Conservation (phyloP, 345 rosid species). For the Pugionium dolabratum region DNA sequence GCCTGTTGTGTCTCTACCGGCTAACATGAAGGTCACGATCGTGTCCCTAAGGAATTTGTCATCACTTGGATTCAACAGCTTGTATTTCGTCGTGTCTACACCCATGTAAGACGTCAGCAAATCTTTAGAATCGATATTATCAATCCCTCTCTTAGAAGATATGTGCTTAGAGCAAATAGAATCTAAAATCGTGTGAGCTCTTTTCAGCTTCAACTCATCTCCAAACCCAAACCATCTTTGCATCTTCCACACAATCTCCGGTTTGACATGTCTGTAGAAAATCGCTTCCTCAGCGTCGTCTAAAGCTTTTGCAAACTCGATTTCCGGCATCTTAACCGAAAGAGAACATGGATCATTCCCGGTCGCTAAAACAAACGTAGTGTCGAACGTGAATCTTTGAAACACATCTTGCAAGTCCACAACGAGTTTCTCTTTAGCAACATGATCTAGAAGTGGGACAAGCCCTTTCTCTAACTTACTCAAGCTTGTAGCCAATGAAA, state of each 20-base stretch:
- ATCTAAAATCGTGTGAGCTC: slow-evolving; percentile 41
- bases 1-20: slow-evolving; percentile 51
- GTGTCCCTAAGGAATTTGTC: slow-evolving; percentile 48
- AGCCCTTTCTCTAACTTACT: slow-evolving; percentile 50
- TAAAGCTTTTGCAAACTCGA: slow-evolving; percentile 45
- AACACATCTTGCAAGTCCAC: slow-evolving; percentile 52
- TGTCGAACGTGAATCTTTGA: slow-evolving; percentile 54
- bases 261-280: slow-evolving; percentile 49
- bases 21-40: slow-evolving; percentile 42
- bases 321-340: slow-evolving; percentile 41
- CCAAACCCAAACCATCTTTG: slow-evolving; percentile 52
- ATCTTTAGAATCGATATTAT: slow-evolving; percentile 30
- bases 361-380: slow-evolving; percentile 42
- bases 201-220: slow-evolving; percentile 43
- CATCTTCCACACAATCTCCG: slow-evolving; percentile 46
- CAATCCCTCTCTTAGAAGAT: slow-evolving; percentile 33
- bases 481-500: slow-evolving; percentile 36
- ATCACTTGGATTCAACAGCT: slow-evolving; percentile 25
- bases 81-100: slow-evolving; percentile 30
- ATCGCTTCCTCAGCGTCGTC: slow-evolving; percentile 52
- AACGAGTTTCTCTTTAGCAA: slow-evolving; percentile 28
- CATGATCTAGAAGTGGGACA: slow-evolving; percentile 49
- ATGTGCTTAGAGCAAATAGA: slow-evolving; percentile 34
- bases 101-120: slow-evolving; percentile 40
- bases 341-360: slow-evolving; percentile 53